Evolutionary conservation across 257 asterid species (phyloP).

Genomic region (Petrea volubilis): DNA sequence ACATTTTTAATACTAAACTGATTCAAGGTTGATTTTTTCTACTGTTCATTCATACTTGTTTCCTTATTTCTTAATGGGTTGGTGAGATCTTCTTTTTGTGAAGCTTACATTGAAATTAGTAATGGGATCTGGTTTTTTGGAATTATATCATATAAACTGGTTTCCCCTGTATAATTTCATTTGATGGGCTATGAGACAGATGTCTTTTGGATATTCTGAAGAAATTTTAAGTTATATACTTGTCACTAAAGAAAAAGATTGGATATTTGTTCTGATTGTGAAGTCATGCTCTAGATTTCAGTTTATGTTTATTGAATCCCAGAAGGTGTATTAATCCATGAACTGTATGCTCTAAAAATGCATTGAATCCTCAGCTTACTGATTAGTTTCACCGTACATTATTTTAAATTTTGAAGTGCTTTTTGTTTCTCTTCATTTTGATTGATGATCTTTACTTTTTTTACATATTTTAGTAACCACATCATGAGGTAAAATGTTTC

Average conservation of each 20-base stretch:
- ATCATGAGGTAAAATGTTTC: neutral
- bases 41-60: constrained; percentile 4
- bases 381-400: neutral
- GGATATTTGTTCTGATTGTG: constrained; percentile 27
- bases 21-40: constrained; percentile 18
- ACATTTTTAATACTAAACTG: neutral
- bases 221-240: neutral
- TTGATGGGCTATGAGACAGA: neutral
- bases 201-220: neutral
- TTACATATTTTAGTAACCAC: neutral
- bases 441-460: neutral
- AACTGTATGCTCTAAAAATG: constrained; percentile 23
- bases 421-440: neutral
- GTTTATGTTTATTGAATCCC: neutral
- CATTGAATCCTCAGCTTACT: neutral
- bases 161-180: constrained; percentile 5
- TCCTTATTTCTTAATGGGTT: constrained; percentile 15
- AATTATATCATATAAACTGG: neutral
- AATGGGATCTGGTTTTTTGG: constrained; percentile 34
- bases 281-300: neutral
- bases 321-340: neutral
- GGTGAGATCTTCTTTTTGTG: constrained; percentile 28
- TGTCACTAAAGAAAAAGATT: constrained; percentile 24
- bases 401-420: neutral
- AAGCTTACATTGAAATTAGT: constrained; percentile 10